Conservation (phyloP, 352 stramenopile species). For the Phytophthora sp. region DNA sequence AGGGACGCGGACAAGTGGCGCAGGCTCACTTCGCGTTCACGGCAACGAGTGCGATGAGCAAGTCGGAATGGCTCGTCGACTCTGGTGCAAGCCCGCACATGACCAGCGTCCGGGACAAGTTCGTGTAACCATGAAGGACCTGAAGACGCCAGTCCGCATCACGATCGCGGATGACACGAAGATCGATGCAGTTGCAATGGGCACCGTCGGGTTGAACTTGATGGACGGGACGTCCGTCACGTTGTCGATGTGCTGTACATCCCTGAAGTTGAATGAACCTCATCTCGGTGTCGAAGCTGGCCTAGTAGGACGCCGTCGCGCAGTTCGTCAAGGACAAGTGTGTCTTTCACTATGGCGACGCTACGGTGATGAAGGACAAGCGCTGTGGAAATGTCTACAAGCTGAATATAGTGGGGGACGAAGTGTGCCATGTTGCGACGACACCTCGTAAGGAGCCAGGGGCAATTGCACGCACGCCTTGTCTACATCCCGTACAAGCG, state of each 20-base stretch:
- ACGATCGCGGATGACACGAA: slow-evolving; percentile 26
- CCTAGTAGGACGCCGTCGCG: slow-evolving; percentile 13
- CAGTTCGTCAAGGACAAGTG: slow-evolving; percentile 28
- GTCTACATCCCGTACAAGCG: slow-evolving; percentile 22
- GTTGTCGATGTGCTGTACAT: slow-evolving; percentile 23
- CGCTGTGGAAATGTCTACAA: slow-evolving; percentile 26
- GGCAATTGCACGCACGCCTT: slow-evolving; percentile 9
- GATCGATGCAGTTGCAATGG: slow-evolving; percentile 24
- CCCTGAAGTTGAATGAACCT: slow-evolving; percentile 23
- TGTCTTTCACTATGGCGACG: slow-evolving; percentile 7
- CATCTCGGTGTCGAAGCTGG: slow-evolving; percentile 27
- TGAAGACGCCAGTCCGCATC: slow-evolving; percentile 17
- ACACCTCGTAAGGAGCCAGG: slow-evolving; percentile 11
- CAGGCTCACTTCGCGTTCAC: background rate
- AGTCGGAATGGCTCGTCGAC: background rate
- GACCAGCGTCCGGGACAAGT: slow-evolving; percentile 11
- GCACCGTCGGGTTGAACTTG: slow-evolving; percentile 15
- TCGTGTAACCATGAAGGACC: slow-evolving; percentile 15
- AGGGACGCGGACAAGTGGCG: background rate
- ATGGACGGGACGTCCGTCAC: slow-evolving; percentile 16
- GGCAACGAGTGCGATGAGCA: background rate
- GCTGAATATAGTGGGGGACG: slow-evolving; percentile 20
- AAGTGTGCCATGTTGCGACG: slow-evolving; percentile 13
- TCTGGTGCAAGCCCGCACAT: background rate
- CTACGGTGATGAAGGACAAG: slow-evolving; percentile 21